Evolutionary conservation across 2,329 filamentous ascomycete genomes (phyloP).

Genomic region (Samsoniella hepiali): DNA sequence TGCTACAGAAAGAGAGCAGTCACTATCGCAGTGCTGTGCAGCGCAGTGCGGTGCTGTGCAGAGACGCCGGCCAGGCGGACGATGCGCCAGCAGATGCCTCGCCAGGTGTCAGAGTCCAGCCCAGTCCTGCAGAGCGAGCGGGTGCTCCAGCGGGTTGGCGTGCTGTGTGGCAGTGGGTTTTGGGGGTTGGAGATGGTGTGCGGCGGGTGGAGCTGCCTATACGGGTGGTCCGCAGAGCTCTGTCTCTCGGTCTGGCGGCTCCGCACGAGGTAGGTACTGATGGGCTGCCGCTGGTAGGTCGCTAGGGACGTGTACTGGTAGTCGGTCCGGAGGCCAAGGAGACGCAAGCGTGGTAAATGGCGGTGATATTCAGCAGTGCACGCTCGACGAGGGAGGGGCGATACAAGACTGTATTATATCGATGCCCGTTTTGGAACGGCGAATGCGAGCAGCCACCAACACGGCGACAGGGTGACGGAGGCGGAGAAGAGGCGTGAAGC

Average conservation of each 20-base stretch:
- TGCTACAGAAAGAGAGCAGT: too few species aligned
- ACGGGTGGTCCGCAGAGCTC: neutral
- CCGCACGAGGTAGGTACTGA: too few species aligned
- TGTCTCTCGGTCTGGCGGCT: neutral
- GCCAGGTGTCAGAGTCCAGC: neutral
- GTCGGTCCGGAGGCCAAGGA: neutral
- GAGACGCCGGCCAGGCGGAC: neutral
- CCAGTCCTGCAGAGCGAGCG: neutral
- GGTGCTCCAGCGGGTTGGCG: conserved; percentile 2
- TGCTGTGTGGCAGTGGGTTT: neutral
- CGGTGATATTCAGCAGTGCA: neutral
- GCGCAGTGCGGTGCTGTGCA: neutral
- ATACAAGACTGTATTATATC: conserved; percentile 5
- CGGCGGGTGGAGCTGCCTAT: conserved; percentile 14
- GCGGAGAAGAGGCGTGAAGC: conserved; percentile 8
- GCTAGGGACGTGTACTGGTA: too few species aligned
- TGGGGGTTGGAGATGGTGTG: conserved; percentile 3
- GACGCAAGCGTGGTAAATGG: neutral
- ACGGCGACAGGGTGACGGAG: neutral
- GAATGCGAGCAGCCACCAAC: neutral
- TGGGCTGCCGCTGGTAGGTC: too few species aligned
- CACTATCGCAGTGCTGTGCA: neutral
- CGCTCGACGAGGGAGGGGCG: neutral
- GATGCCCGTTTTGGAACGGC: neutral
- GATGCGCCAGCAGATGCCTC: neutral